phyloP scores from a whole-genome alignment of 116 monocot species.

The Zostera marina region DNA sequence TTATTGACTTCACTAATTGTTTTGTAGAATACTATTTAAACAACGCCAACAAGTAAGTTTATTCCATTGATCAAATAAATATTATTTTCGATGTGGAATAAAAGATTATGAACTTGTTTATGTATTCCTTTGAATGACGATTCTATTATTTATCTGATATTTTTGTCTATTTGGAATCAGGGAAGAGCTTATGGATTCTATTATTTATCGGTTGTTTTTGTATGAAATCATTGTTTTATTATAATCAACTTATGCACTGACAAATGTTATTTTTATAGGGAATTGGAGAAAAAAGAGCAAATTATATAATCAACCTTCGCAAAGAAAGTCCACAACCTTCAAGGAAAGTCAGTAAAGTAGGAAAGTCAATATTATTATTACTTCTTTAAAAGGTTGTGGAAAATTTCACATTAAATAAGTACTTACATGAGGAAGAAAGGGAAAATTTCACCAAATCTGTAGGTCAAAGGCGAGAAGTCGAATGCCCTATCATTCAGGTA shows the following conservation, averaged over 20 bases:
- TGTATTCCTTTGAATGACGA: too few relatives aligned
- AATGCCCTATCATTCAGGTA: too few relatives aligned
- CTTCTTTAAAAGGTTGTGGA: too few relatives aligned
- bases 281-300: slow-evolving; percentile 52
- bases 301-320: slow-evolving; percentile 31
- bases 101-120: neutral
- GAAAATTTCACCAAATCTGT: too few relatives aligned
- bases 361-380: too few relatives aligned
- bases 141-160: too few relatives aligned
- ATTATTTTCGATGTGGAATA: neutral
- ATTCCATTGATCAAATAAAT: neutral
- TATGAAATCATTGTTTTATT: neutral
- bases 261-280: slow-evolving; percentile 17
- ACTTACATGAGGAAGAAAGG: too few relatives aligned
- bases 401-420: too few relatives aligned
- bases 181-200: slow-evolving; percentile 37
- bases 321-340: slow-evolving; percentile 19
- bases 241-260: neutral
- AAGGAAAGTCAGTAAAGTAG: too few relatives aligned
- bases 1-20: neutral
- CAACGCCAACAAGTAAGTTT: slow-evolving; percentile 41
- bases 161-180: slow-evolving; percentile 8
- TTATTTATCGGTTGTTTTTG: slow-evolving; percentile 13
- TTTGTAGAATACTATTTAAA: slow-evolving; percentile 43
- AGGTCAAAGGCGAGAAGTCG: too few relatives aligned